Evolutionary conservation across 495 filamentous ascomycete genomes (phyloP).

Genomic region (Aspergillus sclerotioniger): DNA sequence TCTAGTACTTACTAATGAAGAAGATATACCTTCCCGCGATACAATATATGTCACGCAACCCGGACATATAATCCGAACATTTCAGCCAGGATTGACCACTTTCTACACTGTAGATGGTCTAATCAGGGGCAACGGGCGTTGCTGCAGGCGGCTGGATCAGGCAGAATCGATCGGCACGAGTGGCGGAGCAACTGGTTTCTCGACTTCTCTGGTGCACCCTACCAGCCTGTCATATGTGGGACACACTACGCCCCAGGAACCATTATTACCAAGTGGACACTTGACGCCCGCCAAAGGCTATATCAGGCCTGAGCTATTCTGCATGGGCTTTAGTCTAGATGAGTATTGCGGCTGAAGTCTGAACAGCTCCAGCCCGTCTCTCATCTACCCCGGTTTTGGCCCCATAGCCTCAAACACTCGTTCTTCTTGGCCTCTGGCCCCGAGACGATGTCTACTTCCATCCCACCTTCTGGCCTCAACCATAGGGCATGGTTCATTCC

Average conservation of each 20-base stretch:
- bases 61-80: no score
- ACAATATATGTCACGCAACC: no score
- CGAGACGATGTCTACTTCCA: not conserved
- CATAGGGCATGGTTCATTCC: not conserved
- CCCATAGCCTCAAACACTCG: constrained; percentile 3
- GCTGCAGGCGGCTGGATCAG: not conserved
- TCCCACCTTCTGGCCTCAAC: not conserved
- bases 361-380: not conserved
- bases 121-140: no score
- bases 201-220: no score
- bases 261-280: not conserved
- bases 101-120: no score
- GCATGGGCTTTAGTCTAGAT: not conserved
- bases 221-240: no score
- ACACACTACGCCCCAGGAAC: not conserved
- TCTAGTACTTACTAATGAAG: no score
- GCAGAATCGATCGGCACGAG: not conserved
- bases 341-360: not conserved
- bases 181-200: not conserved
- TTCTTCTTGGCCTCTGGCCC: not conserved
- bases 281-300: not conserved
- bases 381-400: constrained; percentile 1
- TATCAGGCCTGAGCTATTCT: not conserved
- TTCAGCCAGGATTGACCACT: no score
- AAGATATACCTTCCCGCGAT: no score